Percentiles rank a stretch among this genome's conserved stretches.
These are phyloP conservation scores for Aspergillus persii DNA, from an alignment of 2,329 filamentous ascomycete species.

Conservation along the genomic window DNA sequence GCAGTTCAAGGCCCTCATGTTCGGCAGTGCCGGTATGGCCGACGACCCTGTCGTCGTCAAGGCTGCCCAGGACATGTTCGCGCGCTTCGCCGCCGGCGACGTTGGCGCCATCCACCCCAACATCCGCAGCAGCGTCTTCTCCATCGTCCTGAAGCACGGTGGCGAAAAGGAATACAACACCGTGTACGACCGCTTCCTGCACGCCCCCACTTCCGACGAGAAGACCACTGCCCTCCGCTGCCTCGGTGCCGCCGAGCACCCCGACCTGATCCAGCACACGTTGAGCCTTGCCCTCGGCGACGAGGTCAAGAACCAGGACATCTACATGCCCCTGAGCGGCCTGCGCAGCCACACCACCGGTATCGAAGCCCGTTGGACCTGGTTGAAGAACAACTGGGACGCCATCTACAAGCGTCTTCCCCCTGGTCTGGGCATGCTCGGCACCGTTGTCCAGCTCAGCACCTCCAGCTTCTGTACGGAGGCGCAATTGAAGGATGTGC, in stretches of 20 bases:
- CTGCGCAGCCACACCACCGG: conserved; percentile 75
- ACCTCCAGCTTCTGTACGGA: conserved; percentile 76
- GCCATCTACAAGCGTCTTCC: conserved; percentile 75
- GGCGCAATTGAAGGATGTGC: conserved; percentile 71
- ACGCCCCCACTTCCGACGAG: conserved; percentile 76
- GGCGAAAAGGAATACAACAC: conserved; percentile 82
- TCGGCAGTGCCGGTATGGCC: conserved; percentile 75
- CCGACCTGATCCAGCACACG: conserved; percentile 77
- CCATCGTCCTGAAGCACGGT: conserved; percentile 78
- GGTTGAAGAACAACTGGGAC: conserved; percentile 89
- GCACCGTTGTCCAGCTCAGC: conserved; percentile 77
- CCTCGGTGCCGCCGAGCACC: conserved; percentile 74
- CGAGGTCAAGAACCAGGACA: conserved; percentile 90
- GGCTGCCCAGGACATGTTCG: conserved; percentile 86
- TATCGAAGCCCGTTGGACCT: conserved; percentile 75
- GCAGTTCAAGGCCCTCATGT: conserved; percentile 91
- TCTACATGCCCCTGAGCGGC: conserved; percentile 82
- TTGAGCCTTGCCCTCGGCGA: conserved; percentile 71
- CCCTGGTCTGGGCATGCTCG: conserved; percentile 81
- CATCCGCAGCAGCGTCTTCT: conserved; percentile 81
- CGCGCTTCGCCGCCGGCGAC: conserved; percentile 77
- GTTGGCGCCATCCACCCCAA: conserved; percentile 84
- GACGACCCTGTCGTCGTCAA: conserved; percentile 76
- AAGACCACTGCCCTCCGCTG: conserved; percentile 86
- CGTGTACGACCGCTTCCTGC: conserved; percentile 71